Evolutionary conservation across 306 rosid species (phyloP), one percentile per base, ranked within the genome.

Genomic region (Dalbergia cultrata): DNA sequence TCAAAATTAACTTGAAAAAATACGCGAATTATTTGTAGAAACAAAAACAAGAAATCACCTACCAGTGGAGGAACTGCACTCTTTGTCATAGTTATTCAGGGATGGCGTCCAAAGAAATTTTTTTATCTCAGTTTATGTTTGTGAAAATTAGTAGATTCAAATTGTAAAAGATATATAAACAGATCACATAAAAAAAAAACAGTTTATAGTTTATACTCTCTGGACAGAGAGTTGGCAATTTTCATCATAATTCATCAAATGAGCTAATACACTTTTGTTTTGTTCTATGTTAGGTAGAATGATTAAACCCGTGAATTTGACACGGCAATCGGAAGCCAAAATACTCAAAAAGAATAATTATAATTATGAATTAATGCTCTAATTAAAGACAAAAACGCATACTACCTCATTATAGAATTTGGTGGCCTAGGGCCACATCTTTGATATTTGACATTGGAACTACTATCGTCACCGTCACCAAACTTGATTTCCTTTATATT

Each of bases 361-460:
- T 47, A 9, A 47, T 49, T 49, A 49, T 49, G 8, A 49, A n/a
- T 61, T 19, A 37, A 59, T 69, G 63, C 65, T 56, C 7, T 17
- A 26, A 70, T 70, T 49, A 13, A 35, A 18, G n/a, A 49, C 62
- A 21, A 22, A 78, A 68, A 53, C 7, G 17, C 31, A 47, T 35
- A 47, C 9, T 47, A 3, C 16, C 16, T 33, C 54, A 37, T 59
- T 21, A 65, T 44, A 34, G 13, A 83, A 64, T 44, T 69, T 45
- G 65, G 83, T 58, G 76, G 31, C 31, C 31, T 26, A 26, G 82
- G 56, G 41, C 71, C 35, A 14, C 49, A 64, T 45, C 62, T 72
- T 78, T 83, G 35, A 83, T 66, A 78, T 73, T 66, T 78, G 86
- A 83, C 86, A 63, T 65, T 0, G 41, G 58, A 72, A 83, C 83